Base-by-base conservation (phyloP, 2,329 filamentous ascomycete species). In the Neurospora crassa region DNA sequence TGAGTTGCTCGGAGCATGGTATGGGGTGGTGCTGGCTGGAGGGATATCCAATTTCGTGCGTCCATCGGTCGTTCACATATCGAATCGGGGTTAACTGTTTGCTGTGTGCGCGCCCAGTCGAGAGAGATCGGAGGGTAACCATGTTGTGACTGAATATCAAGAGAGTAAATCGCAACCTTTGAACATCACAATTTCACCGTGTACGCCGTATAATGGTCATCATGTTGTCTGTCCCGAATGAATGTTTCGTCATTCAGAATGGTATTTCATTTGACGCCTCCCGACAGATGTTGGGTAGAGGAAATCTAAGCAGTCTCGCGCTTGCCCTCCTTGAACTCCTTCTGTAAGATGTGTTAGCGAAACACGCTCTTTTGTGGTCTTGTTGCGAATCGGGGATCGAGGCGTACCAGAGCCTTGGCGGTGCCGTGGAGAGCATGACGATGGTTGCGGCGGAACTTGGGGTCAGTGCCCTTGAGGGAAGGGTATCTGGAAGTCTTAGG, bases 401-500 rank as follows among this genome's bases (percentile, higher is more conserved):
- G 71, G 88, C 92, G 81, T 91, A 98, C 95, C 88, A 99, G 87
- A 83, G 96, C 96, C 88, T 93, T 96, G 89, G 93, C 94, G 83
- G 94, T 99, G 84, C 96, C 96, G 89, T 98, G 96, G 77, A 98
- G 94, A 85, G 96, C 96, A 90, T 99, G 95, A 89, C 94, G 93
- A 89, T 99, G 96, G 90, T 99, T 99, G 87, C 96, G 92, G 85
- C 96, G 92, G 90, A 99, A 99, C 91, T 99, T 99, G 83, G 96
- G 94, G 87, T 99, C 96, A 84, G 93, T 96, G 81, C 96, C 96
- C 84, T 97, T 97, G 82, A 99, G 91, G 79, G 95, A 98, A 78
- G 96, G 96, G 88, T 99, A 99, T 88, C 96, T 90, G 86, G 94
- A 90, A 83, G 96, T 98, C 91, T 97, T 97, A 78, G 96, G 96